Evolutionary conservation across 2,329 filamentous ascomycete genomes (phyloP), one percentile per base, ranked within the genome.

Genomic region (Monosporascus sp.): DNA sequence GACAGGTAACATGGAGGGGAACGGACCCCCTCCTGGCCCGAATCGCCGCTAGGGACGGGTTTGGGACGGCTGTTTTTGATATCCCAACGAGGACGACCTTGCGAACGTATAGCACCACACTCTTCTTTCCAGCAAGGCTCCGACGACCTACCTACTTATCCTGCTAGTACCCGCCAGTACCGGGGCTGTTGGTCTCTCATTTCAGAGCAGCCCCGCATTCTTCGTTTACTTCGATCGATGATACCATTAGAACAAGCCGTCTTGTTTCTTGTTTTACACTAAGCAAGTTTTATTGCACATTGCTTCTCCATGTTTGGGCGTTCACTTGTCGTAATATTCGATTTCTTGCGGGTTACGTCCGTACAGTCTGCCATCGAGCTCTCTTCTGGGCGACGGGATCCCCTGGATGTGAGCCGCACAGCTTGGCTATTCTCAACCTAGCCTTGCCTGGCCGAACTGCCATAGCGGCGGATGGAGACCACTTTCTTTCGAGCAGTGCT

Each of bases 1-100:
- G 63, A 99, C 94, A 2, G 88, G 88, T 63, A 90, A 89, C 71
- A 90, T 90, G 82, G 88, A 93, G 65, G 77, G 73, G 44, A 58
- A 58, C 20, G 43, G 53, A 36, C 65, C 69, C 37, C 67, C 69
- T 56, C 66, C 70, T 50, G 54, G 31, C 14, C 31, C 67, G 52
- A 60, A 64, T 52, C 69, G 71, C 62, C 68, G 68, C 59, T 71
- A 69, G 65, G 61, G 59, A 59, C 59, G 60, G 59, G 62, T 61
- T 56, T 53, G 53, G 48, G 57, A 54, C 22, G n/a, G 14, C 16
- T 40, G 48, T 58, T 55, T 48, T 41, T 5, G 16, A 48, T 51
- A 41, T 47, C 41, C 20, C 41, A 17, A 20, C 41, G 20, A 26
- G 41, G 41, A 16, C 14, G 41, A 19, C 20, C 20, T 22, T 26